Evolutionary conservation across 306 rosid genomes (phyloP).

Genomic region (Inga leiocalycina): DNA sequence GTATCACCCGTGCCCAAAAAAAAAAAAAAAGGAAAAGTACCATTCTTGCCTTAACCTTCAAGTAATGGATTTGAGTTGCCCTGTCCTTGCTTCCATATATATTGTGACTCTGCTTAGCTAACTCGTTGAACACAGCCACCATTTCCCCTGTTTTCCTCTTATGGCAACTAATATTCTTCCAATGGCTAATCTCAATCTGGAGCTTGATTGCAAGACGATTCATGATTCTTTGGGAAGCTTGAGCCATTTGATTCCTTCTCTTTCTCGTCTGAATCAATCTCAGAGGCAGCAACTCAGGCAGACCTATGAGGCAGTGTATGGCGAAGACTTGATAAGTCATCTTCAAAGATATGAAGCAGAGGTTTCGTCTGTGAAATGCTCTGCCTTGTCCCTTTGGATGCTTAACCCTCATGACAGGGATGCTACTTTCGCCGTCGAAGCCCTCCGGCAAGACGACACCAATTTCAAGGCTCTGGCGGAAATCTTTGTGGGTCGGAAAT

Average conservation of each 20-base stretch:
- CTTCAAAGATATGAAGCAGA: slow-evolving; percentile 45
- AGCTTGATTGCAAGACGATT: slow-evolving; percentile 58
- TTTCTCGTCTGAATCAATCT: slow-evolving; percentile 41
- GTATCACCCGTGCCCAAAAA: too few relatives aligned
- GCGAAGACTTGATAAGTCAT: slow-evolving; percentile 55
- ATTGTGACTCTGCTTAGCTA: not conserved
- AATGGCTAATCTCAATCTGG: slow-evolving; percentile 38
- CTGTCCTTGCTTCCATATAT: not conserved
- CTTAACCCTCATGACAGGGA: slow-evolving; percentile 66
- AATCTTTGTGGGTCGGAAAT: slow-evolving; percentile 66
- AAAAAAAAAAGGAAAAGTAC: not conserved
- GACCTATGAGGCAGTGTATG: slow-evolving; percentile 58
- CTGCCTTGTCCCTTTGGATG: slow-evolving; percentile 64
- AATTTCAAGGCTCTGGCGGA: slow-evolving; percentile 64
- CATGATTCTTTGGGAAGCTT: slow-evolving; percentile 54
- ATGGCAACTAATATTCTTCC: slow-evolving; percentile 38
- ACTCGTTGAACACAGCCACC: not conserved
- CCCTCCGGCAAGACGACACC: slow-evolving; percentile 50
- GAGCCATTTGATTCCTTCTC: slow-evolving; percentile 40
- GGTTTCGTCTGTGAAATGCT: slow-evolving; percentile 40
- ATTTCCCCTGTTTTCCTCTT: slow-evolving; percentile 5
- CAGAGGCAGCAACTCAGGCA: slow-evolving; percentile 54
- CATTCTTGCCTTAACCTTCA: slow-evolving; percentile 51
- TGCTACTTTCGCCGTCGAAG: slow-evolving; percentile 52
- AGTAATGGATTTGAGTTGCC: slow-evolving; percentile 25